Conservation (phyloP, 495 filamentous ascomycete species). For the Penicillium manginii region DNA sequence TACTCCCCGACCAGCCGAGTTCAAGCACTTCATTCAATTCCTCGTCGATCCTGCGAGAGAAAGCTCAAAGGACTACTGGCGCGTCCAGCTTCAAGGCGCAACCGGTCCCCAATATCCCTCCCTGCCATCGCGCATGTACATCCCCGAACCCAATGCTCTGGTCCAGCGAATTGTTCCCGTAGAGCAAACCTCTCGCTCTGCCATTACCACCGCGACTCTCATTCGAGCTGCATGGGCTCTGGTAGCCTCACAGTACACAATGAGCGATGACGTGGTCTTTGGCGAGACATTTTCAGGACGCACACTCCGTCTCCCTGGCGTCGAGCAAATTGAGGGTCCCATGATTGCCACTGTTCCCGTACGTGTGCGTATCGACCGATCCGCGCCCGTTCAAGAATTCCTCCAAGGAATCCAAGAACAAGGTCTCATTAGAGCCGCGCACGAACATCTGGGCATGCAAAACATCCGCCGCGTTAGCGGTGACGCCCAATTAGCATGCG, state of each 20-base stretch:
- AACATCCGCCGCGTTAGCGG: conserved; percentile 16
- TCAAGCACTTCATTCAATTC: conserved; percentile 37
- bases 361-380: conserved; percentile 35
- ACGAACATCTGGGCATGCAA: conserved; percentile 17
- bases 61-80: conserved; percentile 36
- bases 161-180: conserved; percentile 47
- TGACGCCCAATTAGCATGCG: conserved; percentile 15
- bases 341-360: conserved; percentile 61
- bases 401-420: conserved; percentile 13
- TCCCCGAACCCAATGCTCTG: conserved; percentile 49
- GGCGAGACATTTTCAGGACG: conserved; percentile 52
- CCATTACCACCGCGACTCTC: conserved; percentile 51
- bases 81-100: conserved; percentile 43
- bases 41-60: conserved; percentile 22
- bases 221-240: conserved; percentile 60
- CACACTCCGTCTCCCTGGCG: conserved; percentile 36
- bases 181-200: conserved; percentile 26
- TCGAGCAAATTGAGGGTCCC: conserved; percentile 28
- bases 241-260: conserved; percentile 44
- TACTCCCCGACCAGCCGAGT: conserved; percentile 13
- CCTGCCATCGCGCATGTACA: conserved; percentile 50
- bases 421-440: conserved; percentile 5
- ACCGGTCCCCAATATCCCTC: conserved; percentile 50
- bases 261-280: conserved; percentile 49
- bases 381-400: conserved; percentile 13